Conservation (phyloP, 106 monocot genomes). For the Posidonia australis region DNA sequence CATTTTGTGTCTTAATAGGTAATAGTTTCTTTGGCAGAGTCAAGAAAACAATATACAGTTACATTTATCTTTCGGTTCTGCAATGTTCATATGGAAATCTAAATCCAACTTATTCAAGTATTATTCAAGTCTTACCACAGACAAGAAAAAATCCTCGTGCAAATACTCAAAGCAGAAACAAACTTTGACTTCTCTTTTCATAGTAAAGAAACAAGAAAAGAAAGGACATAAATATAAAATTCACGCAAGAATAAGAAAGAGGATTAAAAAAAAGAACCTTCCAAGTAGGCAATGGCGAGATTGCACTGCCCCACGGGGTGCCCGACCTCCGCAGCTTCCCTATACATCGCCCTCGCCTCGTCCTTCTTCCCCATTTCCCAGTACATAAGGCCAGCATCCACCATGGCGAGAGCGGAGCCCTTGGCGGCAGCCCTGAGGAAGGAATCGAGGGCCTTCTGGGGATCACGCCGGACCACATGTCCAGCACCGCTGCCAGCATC, state of each 20-base stretch:
- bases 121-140: no score
- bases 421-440: slow-evolving; percentile 36
- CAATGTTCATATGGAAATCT: no score
- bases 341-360: slow-evolving; percentile 35
- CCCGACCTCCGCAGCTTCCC: slow-evolving; percentile 48
- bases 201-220: no score
- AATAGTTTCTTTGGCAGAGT: no score
- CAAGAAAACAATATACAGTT: no score
- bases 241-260: neutral
- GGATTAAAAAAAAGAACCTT: slow-evolving; percentile 29
- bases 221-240: no score
- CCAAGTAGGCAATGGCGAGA: slow-evolving; percentile 43
- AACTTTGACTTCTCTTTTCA: no score
- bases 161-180: no score
- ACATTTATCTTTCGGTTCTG: no score
- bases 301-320: slow-evolving; percentile 42
- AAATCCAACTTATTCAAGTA: no score
- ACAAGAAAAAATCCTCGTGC: no score
- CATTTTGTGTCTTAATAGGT: no score
- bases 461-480: slow-evolving; percentile 7
- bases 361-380: slow-evolving; percentile 68
- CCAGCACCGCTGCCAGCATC: slow-evolving; percentile 1
- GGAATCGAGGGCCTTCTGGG: slow-evolving; percentile 27
- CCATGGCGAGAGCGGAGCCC: slow-evolving; percentile 59
- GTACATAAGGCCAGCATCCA: slow-evolving; percentile 57